Percentiles rank a stretch among this genome's conserved stretches.
phyloP scores from a whole-genome alignment of 768 basidiomycete genomes.

The Phanerochaete sordida region DNA sequence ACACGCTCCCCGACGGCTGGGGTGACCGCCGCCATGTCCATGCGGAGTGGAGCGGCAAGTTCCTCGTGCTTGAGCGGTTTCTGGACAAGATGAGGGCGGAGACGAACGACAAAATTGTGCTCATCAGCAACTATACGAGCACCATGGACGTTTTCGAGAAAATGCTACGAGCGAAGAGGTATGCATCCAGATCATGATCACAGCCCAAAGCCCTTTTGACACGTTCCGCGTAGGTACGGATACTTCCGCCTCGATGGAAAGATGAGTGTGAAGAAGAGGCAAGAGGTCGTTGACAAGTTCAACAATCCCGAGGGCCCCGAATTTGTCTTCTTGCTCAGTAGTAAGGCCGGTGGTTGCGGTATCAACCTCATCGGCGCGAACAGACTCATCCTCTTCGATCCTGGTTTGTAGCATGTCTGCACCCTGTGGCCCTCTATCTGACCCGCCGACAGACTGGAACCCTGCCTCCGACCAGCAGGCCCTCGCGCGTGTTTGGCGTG shows the following conservation, averaged over 20 bases:
- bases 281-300: slow-evolving; percentile 95
- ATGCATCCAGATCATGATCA: slow-evolving; percentile 20
- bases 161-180: slow-evolving; percentile 84
- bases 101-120: slow-evolving; percentile 91
- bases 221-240: slow-evolving; percentile 65
- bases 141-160: slow-evolving; percentile 93
- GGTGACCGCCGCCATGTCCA: slow-evolving; percentile 45
- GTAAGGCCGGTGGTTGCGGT: slow-evolving; percentile 94
- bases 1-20: slow-evolving; percentile 14
- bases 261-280: slow-evolving; percentile 87
- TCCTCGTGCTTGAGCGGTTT: slow-evolving; percentile 89
- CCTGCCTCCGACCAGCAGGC: slow-evolving; percentile 98
- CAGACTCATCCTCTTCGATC: slow-evolving; percentile 92
- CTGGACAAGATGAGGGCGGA: slow-evolving; percentile 76
- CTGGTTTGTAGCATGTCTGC: slow-evolving; percentile 43
- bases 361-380: slow-evolving; percentile 98
- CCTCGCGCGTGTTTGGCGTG: slow-evolving; percentile 97
- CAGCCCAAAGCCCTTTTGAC: not conserved
- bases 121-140: slow-evolving; percentile 96
- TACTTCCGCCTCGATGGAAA: slow-evolving; percentile 93
- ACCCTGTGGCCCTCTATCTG: not conserved
- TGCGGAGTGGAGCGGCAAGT: slow-evolving; percentile 89
- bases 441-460: slow-evolving; percentile 78
- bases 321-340: slow-evolving; percentile 91
- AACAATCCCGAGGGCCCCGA: slow-evolving; percentile 92